phyloP scores from a whole-genome alignment of 75 land plant species.

The Pinus tabuliformis region DNA sequence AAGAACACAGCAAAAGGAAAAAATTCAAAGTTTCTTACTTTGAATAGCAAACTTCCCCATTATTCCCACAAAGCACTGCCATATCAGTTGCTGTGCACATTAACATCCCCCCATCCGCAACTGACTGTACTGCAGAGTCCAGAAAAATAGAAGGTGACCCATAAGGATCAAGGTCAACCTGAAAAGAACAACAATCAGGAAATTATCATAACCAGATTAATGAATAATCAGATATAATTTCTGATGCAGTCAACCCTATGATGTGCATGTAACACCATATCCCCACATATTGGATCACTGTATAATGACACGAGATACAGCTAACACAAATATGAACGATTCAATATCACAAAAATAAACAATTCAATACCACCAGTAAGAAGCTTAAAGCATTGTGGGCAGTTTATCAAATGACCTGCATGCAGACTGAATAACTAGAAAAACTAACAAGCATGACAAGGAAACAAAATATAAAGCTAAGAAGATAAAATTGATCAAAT shows the following conservation, averaged over 20 bases:
- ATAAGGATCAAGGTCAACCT: conserved; percentile 99
- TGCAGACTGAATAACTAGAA: not conserved
- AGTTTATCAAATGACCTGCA: not conserved
- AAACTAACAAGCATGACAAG: conserved; percentile 3
- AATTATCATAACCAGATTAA: not conserved
- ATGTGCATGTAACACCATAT: not conserved
- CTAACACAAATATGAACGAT: not conserved
- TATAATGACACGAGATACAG: not conserved
- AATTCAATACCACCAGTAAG: too few species aligned
- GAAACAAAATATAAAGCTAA: not conserved
- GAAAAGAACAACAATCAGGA: conserved; percentile 11
- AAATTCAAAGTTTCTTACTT: conserved; percentile 51
- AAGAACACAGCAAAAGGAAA: not conserved
- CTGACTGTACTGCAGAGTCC: conserved; percentile 96
- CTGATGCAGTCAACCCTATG: not conserved
- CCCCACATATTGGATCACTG: not conserved
- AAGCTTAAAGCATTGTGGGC: not conserved
- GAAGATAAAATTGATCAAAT: not conserved
- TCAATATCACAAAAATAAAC: too few species aligned
- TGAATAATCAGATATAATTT: not conserved
- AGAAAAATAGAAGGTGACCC: conserved; percentile 94
- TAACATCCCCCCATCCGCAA: conserved; percentile 91
- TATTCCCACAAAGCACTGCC: conserved; percentile 98
- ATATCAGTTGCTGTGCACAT: conserved; percentile 99
- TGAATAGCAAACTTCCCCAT: conserved; percentile 98